These are phyloP conservation scores for Trametes meyenii DNA, from an alignment of 768 basidiomycete genomes.

Conservation along the genomic window DNA sequence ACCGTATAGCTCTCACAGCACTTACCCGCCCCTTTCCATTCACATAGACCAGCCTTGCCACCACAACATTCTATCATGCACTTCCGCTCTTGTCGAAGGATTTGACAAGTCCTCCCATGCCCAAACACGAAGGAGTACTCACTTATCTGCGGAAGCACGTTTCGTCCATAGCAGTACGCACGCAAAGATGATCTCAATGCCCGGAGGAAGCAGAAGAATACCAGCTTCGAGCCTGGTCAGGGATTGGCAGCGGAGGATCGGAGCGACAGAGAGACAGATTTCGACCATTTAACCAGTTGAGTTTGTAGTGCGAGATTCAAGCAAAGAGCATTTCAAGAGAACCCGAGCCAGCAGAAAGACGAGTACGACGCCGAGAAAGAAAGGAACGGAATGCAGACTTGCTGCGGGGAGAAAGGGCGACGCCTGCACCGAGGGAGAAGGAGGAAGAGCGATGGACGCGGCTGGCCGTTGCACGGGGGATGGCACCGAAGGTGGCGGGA, in stretches of 20 bases:
- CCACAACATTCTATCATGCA: background rate
- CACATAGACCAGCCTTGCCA: background rate
- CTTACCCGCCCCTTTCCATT: too few species aligned
- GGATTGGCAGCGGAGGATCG: conserved; percentile 71
- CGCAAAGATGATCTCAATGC: conserved; percentile 63
- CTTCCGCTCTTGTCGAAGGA: background rate
- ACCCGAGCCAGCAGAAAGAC: conserved; percentile 29
- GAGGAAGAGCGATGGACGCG: conserved; percentile 22
- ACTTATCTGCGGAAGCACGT: conserved; percentile 26
- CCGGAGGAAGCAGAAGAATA: conserved; percentile 62
- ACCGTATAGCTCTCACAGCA: too few species aligned
- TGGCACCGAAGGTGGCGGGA: background rate
- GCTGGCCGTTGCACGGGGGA: conserved; percentile 8
- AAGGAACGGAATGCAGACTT: conserved; percentile 54
- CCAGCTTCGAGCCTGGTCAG: conserved; percentile 50
- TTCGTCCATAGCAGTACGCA: conserved; percentile 53
- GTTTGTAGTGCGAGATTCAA: conserved; percentile 16
- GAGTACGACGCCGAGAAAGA: conserved; percentile 28
- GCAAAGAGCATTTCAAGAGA: conserved; percentile 27
- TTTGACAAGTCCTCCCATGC: background rate
- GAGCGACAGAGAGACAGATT: conserved; percentile 68
- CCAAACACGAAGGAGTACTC: background rate
- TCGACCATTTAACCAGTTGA: conserved; percentile 46
- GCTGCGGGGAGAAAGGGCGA: conserved; percentile 40
- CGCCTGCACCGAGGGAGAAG: conserved; percentile 35